Percentiles rank a stretch among this genome's conserved stretches.
phyloP scores from a whole-genome alignment of 495 filamentous ascomycete species.

The Trypethelium eluteriae region DNA sequence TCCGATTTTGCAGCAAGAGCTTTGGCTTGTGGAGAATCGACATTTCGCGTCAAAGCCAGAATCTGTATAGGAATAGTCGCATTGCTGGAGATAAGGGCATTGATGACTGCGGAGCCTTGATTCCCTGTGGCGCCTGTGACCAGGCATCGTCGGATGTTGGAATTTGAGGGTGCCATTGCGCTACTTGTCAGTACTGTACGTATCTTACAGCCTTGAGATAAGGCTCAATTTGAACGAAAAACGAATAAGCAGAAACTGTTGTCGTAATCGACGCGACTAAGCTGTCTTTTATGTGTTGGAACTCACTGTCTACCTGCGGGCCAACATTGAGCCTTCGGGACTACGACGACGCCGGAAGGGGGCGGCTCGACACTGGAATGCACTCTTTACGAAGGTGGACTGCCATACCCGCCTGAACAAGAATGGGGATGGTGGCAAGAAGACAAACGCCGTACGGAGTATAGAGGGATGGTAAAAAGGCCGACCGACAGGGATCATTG shows the following conservation, averaged over 20 bases:
- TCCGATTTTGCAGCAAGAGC: slow-evolving; percentile 19
- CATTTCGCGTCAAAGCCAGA: slow-evolving; percentile 35
- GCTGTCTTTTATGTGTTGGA: neutral
- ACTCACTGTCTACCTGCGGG: neutral
- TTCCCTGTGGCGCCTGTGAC: slow-evolving; percentile 40
- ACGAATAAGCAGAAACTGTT: too few species aligned
- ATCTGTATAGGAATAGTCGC: slow-evolving; percentile 26
- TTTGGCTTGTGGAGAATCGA: slow-evolving; percentile 21
- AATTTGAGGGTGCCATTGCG: neutral
- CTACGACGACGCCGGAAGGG: neutral
- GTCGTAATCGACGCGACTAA: neutral
- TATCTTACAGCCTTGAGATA: neutral
- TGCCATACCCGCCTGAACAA: too few species aligned
- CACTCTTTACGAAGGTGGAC: neutral
- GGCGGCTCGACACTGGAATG: neutral
- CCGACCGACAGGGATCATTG: too few species aligned
- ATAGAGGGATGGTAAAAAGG: too few species aligned
- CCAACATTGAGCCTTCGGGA: neutral
- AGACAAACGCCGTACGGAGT: too few species aligned
- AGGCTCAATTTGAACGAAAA: neutral
- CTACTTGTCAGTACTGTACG: neutral
- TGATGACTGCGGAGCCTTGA: slow-evolving; percentile 36
- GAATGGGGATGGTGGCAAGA: too few species aligned
- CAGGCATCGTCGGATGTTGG: slow-evolving; percentile 21
- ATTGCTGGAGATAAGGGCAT: slow-evolving; percentile 27